Evolutionary conservation across 805 yeast genomes (phyloP), one percentile per base, ranked within the genome.

Genomic region (Candida methanosorbosa): DNA sequence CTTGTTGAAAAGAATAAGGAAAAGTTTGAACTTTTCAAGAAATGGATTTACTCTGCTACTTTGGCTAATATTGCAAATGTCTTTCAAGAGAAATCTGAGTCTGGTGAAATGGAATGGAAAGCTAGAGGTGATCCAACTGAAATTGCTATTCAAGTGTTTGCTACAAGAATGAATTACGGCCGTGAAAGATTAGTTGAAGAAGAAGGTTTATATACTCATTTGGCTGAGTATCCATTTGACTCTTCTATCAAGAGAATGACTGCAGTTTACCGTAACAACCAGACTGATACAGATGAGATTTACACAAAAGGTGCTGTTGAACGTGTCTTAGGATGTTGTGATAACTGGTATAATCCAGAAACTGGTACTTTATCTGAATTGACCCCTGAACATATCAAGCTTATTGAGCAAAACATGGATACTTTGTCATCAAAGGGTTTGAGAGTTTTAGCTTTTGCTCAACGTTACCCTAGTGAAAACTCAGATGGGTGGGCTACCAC

Each of bases 111-210:
- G 4, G 57, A 54, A 9, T 84, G 94, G 94, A 73, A 71, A 45
- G 87, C 86, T 9, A 79, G 77, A 50, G 95, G 95, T 39, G 95
- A 85, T 52, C 90, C 95, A 28, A 85, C 95, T 3, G 95, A 85
- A 59, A 78, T 81, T 48, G 94, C 95, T 3, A 79, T 85, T 41
- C 90, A 83, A 49, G 90, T 84, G 1, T 82, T 81, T 50, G 70
- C 78, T 17, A 59, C 76, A 9, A 70, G 87, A 47, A 59, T 79
- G 40, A 68, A 67, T 21, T 63, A 59, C 41, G 66, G 69, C 17
- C 67, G 82, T 46, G 61, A 62, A 12, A 45, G 44, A 9, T 50
- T 68, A 41, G 61, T 68, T 11, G 64, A 66, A 21, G 69, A 61
- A 22, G 49, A 46, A 2, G 57, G 52, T 6, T 33, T 45, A 14